A percentile compares a stretch with the other conserved stretches of the same genome.
These are phyloP conservation scores for Phytophthora tubulina DNA, from an alignment of 352 stramenopile genomes.

Conservation along the genomic window DNA sequence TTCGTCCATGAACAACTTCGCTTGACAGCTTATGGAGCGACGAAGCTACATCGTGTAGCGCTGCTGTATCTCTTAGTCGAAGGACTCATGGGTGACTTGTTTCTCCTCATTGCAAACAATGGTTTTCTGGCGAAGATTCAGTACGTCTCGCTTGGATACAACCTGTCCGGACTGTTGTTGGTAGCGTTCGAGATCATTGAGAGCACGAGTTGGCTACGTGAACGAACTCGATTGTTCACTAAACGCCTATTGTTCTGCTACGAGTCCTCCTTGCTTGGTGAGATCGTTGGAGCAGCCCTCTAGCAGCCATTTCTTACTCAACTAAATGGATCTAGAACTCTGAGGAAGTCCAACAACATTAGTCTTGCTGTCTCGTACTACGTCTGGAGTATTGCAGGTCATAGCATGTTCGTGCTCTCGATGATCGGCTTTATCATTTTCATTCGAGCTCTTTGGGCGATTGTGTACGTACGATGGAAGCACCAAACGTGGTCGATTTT, in stretches of 20 bases:
- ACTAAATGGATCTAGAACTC: slow-evolving; percentile 23
- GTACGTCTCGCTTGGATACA: slow-evolving; percentile 39
- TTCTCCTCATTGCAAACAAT: slow-evolving; percentile 40
- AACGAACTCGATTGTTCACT: slow-evolving; percentile 8
- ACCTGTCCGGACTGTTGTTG: slow-evolving; percentile 36
- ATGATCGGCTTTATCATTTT: slow-evolving; percentile 25
- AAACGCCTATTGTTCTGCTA: slow-evolving; percentile 41
- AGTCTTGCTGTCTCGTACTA: slow-evolving; percentile 28
- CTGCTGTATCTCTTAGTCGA: slow-evolving; percentile 40
- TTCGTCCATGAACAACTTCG: slow-evolving; percentile 39
- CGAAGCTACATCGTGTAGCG: slow-evolving; percentile 25
- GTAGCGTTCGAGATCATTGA: slow-evolving; percentile 43
- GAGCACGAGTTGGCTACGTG: slow-evolving; percentile 13
- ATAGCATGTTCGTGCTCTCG: slow-evolving; percentile 32
- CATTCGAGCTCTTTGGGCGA: slow-evolving; percentile 18
- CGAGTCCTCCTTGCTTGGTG: slow-evolving; percentile 28
- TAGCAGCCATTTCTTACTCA: slow-evolving; percentile 31
- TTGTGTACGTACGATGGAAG: slow-evolving; percentile 29
- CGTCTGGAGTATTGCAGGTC: slow-evolving; percentile 35
- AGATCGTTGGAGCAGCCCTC: slow-evolving; percentile 19
- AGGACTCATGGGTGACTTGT: slow-evolving; percentile 43
- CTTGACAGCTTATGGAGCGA: slow-evolving; percentile 18
- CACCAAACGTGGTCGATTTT: slow-evolving; percentile 24
- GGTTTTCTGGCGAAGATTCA: slow-evolving; percentile 31
- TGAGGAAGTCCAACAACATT: slow-evolving; percentile 22